Evolutionary conservation across 2,329 filamentous ascomycete genomes (phyloP), one percentile per base, ranked within the genome.

Genomic region (Aaosphaeria arxii): DNA sequence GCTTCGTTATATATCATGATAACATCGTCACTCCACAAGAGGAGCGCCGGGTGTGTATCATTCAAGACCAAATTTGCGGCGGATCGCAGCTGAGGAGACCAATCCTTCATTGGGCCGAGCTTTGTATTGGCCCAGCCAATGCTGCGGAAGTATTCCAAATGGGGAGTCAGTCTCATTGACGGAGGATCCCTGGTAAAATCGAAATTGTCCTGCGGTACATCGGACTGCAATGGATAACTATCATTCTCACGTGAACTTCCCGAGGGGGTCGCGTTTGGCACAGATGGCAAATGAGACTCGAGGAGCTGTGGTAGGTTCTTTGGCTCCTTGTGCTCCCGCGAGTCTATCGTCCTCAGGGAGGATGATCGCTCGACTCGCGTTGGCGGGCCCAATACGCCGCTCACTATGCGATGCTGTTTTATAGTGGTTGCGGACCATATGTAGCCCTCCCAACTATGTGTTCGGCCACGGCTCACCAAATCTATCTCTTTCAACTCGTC

Each of bases 61-160:
- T 57, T 57, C 85, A 92, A 88, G 53, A 91, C 80, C 46, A 91
- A 72, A 62, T 91, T 91, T 35, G 86, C 84, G 80, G 91, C 86
- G 54, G 81, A 81, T 44, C 88, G 81, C 45, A 92, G 70, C 55
- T 89, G 86, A 30, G 79, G 67, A 2, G 79, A 70, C 88, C 89
- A 94, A 17, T 75, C 66, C 49, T 84, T 80, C 38, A 92, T 88
- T 0, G 87, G 84, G 0, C 89, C 89, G 1, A 92, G 74, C 2
- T 83, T 72, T 1, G 89, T 92, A 0, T 78, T 73, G 2, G 79
- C 78, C 89, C 89, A 94, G 62, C 91, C 83, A 17, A 85, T 70
- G 17, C 78, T 82, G 35, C 86, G 80, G 28, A 85, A 85, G 57
- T 90, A 87, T 42, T 77, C 79, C 46, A 91, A 84, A 62, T 92